Evolutionary conservation across 305 asterid species (phyloP), one percentile per base, ranked within the genome.

Genomic region (Fraxinus dipetala): DNA sequence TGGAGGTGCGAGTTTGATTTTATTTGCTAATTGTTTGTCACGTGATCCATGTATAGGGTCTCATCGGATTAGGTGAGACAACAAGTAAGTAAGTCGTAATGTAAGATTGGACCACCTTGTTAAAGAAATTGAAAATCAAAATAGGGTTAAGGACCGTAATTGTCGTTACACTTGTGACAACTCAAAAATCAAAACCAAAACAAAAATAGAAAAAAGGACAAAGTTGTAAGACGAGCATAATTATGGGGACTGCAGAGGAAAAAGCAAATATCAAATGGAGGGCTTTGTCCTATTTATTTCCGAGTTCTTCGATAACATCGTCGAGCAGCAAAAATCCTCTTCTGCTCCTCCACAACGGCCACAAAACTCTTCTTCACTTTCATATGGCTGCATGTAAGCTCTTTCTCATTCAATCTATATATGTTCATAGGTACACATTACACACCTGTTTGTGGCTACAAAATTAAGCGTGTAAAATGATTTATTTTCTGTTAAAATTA

Each of bases 311-410:
- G 90, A 82, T 77, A 77, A 82, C 85, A 75, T 84, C 89, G 90
- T 82, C 81, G 73, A 77, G 5, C 82, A 86, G 67, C 79, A 32
- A 73, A 80, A 1, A 32, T 72, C 82, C 78, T 56, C 76, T 38
- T n/a, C 45, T 43, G 67, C 78, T 54, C 82, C 78, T 13, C 81
- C 72, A 22, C 79, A 78, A 11, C 82, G 77, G 54, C 80, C 77
- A 1, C 73, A 20, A 14, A 73, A 51, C 74, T 54, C 85, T 76
- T 69, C 84, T 40, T 67, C 78, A 48, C 69, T 67, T 73, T 43
- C 65, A 69, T 59, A 93, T 91, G 97, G 94, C 97, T 85, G 90
- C 95, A 76, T 87, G 95, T 88, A 85, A 85, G 86, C 79, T 79
- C 84, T 32, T 83, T 11, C 78, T 28, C 76, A 2, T 7, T 11